Evolutionary conservation across 495 filamentous ascomycete genomes (phyloP), one percentile per base, ranked within the genome.

Genomic region (Annulohypoxylon bovei): DNA sequence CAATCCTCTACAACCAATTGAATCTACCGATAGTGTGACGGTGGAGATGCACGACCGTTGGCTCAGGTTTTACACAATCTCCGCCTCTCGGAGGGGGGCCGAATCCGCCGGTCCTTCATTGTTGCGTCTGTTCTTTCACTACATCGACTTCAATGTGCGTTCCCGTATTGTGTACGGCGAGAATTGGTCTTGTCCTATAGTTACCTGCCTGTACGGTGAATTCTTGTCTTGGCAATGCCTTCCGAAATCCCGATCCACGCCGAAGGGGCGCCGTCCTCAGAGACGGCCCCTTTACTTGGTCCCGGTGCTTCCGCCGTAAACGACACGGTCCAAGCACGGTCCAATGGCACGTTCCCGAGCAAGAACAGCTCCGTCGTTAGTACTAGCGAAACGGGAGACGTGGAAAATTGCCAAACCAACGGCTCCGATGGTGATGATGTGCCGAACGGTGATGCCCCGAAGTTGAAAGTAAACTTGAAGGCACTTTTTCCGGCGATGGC

Each of bases 401-500:
- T 72, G 11, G 67, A 75, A 37, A 71, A 70, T 20, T 61, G 65
- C 37, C 39, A 22, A 16, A 16, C 37, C 5, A 49, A 35, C 28
- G 53, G 28, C 35, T 1, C 53, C 46, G 55, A 55, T 30, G 55
- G 50, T 30, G 42, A 20, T 32, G 44, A 71, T 30, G 42, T 47
- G 14, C 53, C 53, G 37, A 55, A 40, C 30, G 68, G 56, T 14
- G 46, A 60, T 32, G 55, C 40, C 0, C 60, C 62, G 12, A 76
- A 78, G 49, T 56, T 69, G 67, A 76, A 77, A 56, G 76, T 79
- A 35, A 82, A 78, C 66, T 80, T 90, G 77, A 78, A 80, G 39
- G 80, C 82, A 54, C 81, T 91, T 42, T 64, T 90, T 28, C 87
- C 87, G 22, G 88, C 88, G 4, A 65, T 90, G 7, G 82, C 80